Evolutionary conservation across 495 filamentous ascomycete species (phyloP), one percentile per base, ranked within the genome.

Genomic region (Neurospora sp.): DNA sequence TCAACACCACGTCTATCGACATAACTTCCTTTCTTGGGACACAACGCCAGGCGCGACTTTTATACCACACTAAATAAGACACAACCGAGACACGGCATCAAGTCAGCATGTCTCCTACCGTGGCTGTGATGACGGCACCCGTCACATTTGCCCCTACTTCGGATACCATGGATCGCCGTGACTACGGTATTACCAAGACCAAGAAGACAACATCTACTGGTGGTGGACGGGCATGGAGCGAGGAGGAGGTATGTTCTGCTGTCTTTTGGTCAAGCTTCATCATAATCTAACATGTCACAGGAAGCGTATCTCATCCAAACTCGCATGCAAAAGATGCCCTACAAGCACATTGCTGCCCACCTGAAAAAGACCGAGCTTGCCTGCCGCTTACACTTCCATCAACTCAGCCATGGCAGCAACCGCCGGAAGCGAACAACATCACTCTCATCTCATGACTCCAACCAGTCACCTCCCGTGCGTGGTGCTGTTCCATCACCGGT

Each of bases 241-340:
- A 92, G 82, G 90, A 92, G 77, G 91, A 93, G 89, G 91, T 92
- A 86, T 73, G 86, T 76, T 70, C 11, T 74, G 7, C 27, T 9
- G 2, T 23, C 8, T 37, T 40, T 42, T 35, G 48, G 20, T 72
- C 38, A 48, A 70, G 75, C 54, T 20, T 69, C 35, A 48, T 27
- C 69, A n/a, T 42, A 14, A 14, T 44, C 72, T 78, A 69, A 80
- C 76, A 62, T 39, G 0, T 20, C 73, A 75, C 76, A 94, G 92
- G 92, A 94, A 84, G 87, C 90, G n/a, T 94, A 94, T 80, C 89
- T 94, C 44, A 88, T 94, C 74, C 91, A 93, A 79, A 94, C 92
- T 74, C 90, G 92, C 48, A 87, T 91, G 79, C 91, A 94, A 76
- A 94, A 94, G 83, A 92, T 94, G 89, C 92, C 92, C 1, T 94